Evolutionary conservation across 2,329 filamentous ascomycete species (phyloP), one percentile per base, ranked within the genome.

Genomic region (Rhynchosporium secalis): DNA sequence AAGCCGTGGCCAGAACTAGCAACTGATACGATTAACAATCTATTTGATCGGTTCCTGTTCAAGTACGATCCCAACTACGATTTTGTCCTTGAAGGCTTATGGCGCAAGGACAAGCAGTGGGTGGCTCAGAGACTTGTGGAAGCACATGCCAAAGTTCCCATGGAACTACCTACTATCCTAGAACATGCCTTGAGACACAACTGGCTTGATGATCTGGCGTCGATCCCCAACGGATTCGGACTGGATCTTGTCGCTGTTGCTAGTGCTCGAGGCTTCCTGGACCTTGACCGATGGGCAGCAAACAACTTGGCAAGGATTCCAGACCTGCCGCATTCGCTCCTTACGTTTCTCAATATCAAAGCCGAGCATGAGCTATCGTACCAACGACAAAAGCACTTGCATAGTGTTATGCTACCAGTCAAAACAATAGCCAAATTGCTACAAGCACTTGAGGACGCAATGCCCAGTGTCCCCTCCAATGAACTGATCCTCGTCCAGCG

Each of bases 71-170:
- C 87, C 4, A 86, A 93, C 60, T 90, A 91, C 74, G 88, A 93
- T 68, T 96, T 97, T 66, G 94, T 96, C 13, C 83, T 99, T 62
- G 89, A 96, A 72, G 93, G 92, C 62, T 79, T 96, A 5, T 98
- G 94, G 93, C 88, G 89, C 69, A 92, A 95, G 73, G 92, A 98
- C 73, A 90, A 88, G 68, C 83, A 88, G 26, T 98, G 92, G 89
- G 90, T 98, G 15, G 88, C 88, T 9, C 85, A 88, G 66, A 86
- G 90, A 62, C 85, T 99, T 40, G 86, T 94, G 47, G 88, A 92
- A 63, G 83, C 85, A 8, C 92, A 95, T 74, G 88, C 88, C 46
- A 79, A 82, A 62, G 85, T 90, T 69, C 87, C 86, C 2, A 84
- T 87, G 62, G 83, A 88, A 56, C 81, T 93, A 43, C 82, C 84